Conservation (phyloP, 139 green algal genomes). For the Ulvella scutata region DNA sequence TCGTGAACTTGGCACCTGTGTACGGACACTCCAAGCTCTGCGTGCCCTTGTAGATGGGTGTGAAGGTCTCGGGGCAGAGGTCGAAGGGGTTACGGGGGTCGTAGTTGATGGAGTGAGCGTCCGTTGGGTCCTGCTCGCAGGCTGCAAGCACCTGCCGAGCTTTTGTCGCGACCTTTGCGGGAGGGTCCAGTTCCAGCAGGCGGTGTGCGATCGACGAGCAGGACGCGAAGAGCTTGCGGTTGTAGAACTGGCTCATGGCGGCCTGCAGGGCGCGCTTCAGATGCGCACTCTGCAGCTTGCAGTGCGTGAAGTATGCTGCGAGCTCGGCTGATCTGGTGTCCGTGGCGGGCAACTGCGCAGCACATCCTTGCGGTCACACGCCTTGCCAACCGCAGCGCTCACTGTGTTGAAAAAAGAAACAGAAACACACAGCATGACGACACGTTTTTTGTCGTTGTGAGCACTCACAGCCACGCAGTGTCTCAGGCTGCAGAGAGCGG, state of each 20-base stretch:
- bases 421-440: no score
- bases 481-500: no score
- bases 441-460: no score
- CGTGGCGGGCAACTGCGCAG: conserved; percentile 32
- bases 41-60: conserved; percentile 81
- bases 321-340: conserved; percentile 69
- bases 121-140: conserved; percentile 79
- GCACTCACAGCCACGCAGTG: no score
- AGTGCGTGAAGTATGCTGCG: conserved; percentile 98
- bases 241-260: conserved; percentile 93
- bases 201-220: conserved; percentile 79
- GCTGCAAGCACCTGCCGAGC: conserved; percentile 52
- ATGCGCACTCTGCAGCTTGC: conserved; percentile 76
- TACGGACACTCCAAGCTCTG: conserved; percentile 67
- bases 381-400: no score
- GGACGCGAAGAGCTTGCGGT: conserved; percentile 84
- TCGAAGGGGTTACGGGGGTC: conserved; percentile 98
- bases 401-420: no score
- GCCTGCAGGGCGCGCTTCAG: conserved; percentile 63
- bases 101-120: conserved; percentile 83
- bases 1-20: conserved; percentile 74
- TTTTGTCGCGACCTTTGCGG: conserved; percentile 47
- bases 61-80: conserved; percentile 82
- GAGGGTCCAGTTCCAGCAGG: conserved; percentile 87
- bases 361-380: no score